Evolutionary conservation across 306 rosid genomes (phyloP), one percentile per base, ranked within the genome.

Genomic region (Hylodesmum podocarpum): DNA sequence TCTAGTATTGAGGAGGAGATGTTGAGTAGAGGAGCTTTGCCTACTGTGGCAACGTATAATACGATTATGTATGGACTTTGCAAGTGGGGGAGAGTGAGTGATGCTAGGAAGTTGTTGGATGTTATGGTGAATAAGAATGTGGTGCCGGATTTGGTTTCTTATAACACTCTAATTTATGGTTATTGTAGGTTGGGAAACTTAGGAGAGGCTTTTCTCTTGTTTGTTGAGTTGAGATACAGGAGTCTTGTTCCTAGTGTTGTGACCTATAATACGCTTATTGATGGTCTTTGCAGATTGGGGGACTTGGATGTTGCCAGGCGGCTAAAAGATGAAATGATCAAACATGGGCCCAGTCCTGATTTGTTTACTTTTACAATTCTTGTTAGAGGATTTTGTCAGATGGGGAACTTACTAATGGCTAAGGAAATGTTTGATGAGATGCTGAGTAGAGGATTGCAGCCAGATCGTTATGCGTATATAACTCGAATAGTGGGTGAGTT

Each of bases 261-360:
- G 61, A 93, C 98, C 4, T 93, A 87, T 79, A 93, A 93, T 80
- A 86, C 89, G 2, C 96, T 93, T 79, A 85, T 90, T 21, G 88
- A 90, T 63, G 94, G 96, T 53, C 81, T 84, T 77, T 89, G 93
- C 80, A 82, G 89, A 57, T 63, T 80, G 70, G 98, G 98, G 81
- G 53, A 90, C 70, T 76, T 93, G 85, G 94, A 90, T 62, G 72
- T 41, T 66, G 93, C 94, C 34, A 80, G 1, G 85, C 78, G 13
- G 78, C 75, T 93, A 36, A 93, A 89, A 80, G 80, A 78, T 50
- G 85, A 89, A 74, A 93, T 93, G 98, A 72, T 82, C 34, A 40
- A 46, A 43, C 80, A 28, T 8, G 96, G 96, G 70, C 65, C 86
- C 70, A 14, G 0, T 53, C 93, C 96, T 51, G 96, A 93, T 80